Evolutionary conservation across 2,329 filamentous ascomycete genomes (phyloP), one percentile per base, ranked within the genome.

Genomic region (Fusarium nematophilum): DNA sequence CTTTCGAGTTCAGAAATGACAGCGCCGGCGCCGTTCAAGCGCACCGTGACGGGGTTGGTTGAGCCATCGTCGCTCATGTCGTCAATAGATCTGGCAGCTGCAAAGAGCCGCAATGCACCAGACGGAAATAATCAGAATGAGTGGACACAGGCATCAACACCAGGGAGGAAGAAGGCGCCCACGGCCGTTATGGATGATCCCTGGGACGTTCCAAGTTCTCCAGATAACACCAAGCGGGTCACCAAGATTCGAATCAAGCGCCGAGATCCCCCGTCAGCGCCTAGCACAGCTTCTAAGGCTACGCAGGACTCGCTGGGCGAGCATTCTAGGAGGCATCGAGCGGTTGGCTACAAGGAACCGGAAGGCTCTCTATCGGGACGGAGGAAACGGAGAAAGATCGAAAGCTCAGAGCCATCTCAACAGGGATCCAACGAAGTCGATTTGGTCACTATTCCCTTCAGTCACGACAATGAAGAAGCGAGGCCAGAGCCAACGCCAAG

Each of bases 171-270:
- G 67, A 52, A 70, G 61, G 55, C 47, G 59, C 52, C 51, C 25
- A 59, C 26, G 43, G 57, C 46, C 29, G 51, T 64, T 61, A 69
- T 64, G 51, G 65, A 62, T 21, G 78, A 80, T 45, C 65, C 70
- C 7, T 83, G 79, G 76, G 79, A 80, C 30, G 73, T 83, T 4
- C 79, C 79, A 0, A 78, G 75, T 58, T 82, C 79, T 37, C 75
- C 78, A 6, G 74, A 73, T 21, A 57, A 55, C 23, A 30, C 23
- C 9, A 53, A 55, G 34, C 50, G 21, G 29, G 47, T 57, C 33
- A 40, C 58, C 26, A 65, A 65, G 26, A 57, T 62, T 15, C 55
- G 53, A 29, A 33, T 64, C 9, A 69, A 59, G 30, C 56, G 50
- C 26, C 42, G 39, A n/a, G 47, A 52, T 27, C 47, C 37, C 13